Evolutionary conservation across 2,329 filamentous ascomycete species (phyloP), one percentile per base, ranked within the genome.

Genomic region (Alternaria burnsii): DNA sequence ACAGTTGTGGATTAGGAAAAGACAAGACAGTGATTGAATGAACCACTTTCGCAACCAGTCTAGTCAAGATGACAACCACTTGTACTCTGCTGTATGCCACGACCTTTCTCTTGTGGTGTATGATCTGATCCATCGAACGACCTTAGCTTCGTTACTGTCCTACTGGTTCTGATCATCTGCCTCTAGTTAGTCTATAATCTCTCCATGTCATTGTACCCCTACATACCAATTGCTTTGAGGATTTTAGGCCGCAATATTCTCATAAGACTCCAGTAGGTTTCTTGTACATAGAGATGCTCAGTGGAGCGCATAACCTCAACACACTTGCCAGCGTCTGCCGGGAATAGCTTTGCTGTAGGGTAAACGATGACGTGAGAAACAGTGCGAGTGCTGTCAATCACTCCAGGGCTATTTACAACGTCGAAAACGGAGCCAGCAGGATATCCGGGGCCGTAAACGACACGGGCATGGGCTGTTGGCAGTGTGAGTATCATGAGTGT

Each of bases 221-320:
- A 30, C 36, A 38, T 38, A 36, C 32, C 2, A 6, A 34, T 34
- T 5, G 28, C 14, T 14, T 6, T 12, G 14, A 34, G 32, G 16
- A 14, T 34, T 0, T 16, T 7, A 34, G 11, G 5, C 16, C 32
- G 14, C 5, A 34, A 4, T 11, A 5, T 0, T 0, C 0, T 16
- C 11, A 34, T 6, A 14, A 34, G 32, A 34, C 12, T 12, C 14
- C 14, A 11, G 14, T 34, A 34, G 32, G 32, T 34, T 34, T 34
- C 0, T 6, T 0, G 14, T n/a, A n/a, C 0, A 38, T 38, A 4
- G 1, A n/a, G 24, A 1, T 1, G 0, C 32, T 34, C 18, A 1
- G 24, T 24, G 3, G 3, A 18, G 14, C 16, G 16, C 14, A 46
- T 9, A 1, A 30, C 6, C 3, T 14, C 14, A 1, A 9, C 9